Percentiles rank a stretch among this genome's conserved stretches.
Conservation (phyloP, 2,329 filamentous ascomycete species). For the Colletotrichum truncatum region DNA sequence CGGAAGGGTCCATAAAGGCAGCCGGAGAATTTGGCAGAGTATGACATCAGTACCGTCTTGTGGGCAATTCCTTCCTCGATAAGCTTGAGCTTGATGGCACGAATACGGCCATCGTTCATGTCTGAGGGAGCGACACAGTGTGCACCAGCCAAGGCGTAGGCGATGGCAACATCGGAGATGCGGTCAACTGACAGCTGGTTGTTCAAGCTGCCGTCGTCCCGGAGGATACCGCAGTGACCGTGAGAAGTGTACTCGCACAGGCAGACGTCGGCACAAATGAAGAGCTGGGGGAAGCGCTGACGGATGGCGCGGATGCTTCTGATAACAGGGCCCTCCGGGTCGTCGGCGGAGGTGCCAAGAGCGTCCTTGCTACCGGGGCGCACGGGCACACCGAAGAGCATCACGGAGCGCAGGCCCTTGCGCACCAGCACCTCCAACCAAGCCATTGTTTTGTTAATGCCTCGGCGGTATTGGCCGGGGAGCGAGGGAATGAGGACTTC, state of each 20-base stretch:
- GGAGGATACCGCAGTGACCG: slow-evolving; percentile 95
- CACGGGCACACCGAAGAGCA: slow-evolving; percentile 94
- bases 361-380: slow-evolving; percentile 85
- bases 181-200: slow-evolving; percentile 93
- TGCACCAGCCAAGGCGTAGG: slow-evolving; percentile 93
- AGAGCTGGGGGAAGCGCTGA: slow-evolving; percentile 86
- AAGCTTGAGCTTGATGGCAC: slow-evolving; percentile 96
- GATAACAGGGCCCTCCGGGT: slow-evolving; percentile 92
- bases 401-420: slow-evolving; percentile 92
- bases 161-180: slow-evolving; percentile 96
- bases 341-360: slow-evolving; percentile 90
- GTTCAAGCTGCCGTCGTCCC: slow-evolving; percentile 92
- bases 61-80: slow-evolving; percentile 95
- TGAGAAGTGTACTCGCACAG: slow-evolving; percentile 99
- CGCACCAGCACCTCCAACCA: slow-evolving; percentile 87
- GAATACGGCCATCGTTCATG: slow-evolving; percentile 98
- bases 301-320: slow-evolving; percentile 85
- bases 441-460: slow-evolving; percentile 84
- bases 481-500: slow-evolving; percentile 90
- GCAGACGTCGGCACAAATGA: slow-evolving; percentile 92
- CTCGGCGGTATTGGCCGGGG: slow-evolving; percentile 88
- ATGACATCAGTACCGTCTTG: slow-evolving; percentile 93
- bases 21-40: slow-evolving; percentile 96
- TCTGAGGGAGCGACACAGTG: slow-evolving; percentile 98
- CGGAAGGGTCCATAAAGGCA: slow-evolving; percentile 98